Evolutionary conservation across 164 flowering plant genomes (phyloP).

Genomic region (Tetrastigma voinierianum): DNA sequence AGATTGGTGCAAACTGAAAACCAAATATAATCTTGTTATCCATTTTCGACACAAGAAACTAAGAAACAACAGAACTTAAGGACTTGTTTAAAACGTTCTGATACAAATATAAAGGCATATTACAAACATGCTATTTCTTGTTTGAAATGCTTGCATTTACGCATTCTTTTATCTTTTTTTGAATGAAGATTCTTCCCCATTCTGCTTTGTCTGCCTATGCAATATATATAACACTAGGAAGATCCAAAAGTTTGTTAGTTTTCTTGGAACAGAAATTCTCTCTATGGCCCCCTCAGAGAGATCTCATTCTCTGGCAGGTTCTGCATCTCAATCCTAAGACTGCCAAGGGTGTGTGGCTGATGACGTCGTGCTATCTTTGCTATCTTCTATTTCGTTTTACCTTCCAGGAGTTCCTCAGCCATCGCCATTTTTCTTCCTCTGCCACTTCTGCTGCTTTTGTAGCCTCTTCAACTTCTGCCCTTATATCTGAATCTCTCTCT

Average conservation of each 20-base stretch:
- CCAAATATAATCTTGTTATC: too few relatives aligned
- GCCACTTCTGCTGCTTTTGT: slow-evolving; percentile 50
- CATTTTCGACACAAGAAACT: too few relatives aligned
- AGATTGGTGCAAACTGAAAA: too few relatives aligned
- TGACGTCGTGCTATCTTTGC: background rate
- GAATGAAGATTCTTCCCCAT: too few relatives aligned
- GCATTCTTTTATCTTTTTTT: too few relatives aligned
- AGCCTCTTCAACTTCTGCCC: slow-evolving; percentile 37
- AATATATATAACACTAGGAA: too few relatives aligned
- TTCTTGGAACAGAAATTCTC: background rate
- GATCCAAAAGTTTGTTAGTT: background rate
- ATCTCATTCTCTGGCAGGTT: background rate
- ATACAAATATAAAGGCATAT: too few relatives aligned
- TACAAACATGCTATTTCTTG: too few relatives aligned
- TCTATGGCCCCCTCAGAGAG: background rate
- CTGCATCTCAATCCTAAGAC: background rate
- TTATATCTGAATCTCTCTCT: slow-evolving; percentile 40
- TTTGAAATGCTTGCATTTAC: too few relatives aligned
- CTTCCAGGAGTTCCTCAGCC: slow-evolving; percentile 40
- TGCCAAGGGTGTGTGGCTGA: background rate
- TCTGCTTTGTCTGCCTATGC: too few relatives aligned
- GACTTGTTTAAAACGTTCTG: too few relatives aligned
- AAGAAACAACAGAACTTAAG: too few relatives aligned
- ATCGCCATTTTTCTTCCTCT: slow-evolving; percentile 38
- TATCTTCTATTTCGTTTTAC: slow-evolving; percentile 26